These are phyloP conservation scores for Galeopsis tetrahit DNA, from an alignment of 257 asterid genomes.

Conservation along the genomic window DNA sequence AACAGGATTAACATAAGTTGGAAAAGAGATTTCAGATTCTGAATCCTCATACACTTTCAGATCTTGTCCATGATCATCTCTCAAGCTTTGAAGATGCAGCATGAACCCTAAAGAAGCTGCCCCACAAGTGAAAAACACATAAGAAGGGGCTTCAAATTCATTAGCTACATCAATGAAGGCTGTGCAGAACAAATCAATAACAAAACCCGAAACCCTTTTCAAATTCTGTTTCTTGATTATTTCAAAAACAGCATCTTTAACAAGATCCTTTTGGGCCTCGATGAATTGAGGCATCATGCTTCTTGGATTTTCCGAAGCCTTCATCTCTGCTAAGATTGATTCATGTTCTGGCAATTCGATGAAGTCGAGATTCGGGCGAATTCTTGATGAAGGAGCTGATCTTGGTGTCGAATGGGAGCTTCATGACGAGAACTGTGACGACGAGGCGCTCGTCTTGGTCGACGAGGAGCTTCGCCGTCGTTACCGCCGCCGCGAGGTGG, in stretches of 20 bases:
- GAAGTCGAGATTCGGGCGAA: constrained; percentile 27
- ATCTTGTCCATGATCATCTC: constrained; percentile 24
- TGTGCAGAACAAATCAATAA: constrained; percentile 35
- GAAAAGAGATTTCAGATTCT: not conserved
- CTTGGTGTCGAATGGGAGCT: constrained; percentile 26
- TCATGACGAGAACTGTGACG: constrained; percentile 41
- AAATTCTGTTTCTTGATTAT: not conserved
- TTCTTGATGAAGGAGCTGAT: constrained; percentile 28
- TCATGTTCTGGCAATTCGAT: constrained; percentile 11
- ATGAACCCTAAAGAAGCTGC: constrained; percentile 49
- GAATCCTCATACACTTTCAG: not conserved
- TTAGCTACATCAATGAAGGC: constrained; percentile 54
- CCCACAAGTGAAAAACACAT: constrained; percentile 46
- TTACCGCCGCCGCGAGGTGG: constrained; percentile 43
- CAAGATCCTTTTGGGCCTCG: constrained; percentile 33
- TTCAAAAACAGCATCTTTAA: constrained; percentile 29
- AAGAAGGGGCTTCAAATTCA: constrained; percentile 50
- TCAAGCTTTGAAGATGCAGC: constrained; percentile 35
- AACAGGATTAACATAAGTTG: constrained; percentile 38
- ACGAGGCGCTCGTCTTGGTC: constrained; percentile 39
- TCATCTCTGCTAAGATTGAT: not conserved
- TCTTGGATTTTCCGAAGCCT: not conserved
- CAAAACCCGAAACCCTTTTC: constrained; percentile 36
- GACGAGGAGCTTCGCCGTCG: constrained; percentile 40
- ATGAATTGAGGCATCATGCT: not conserved